These are phyloP conservation scores for Vitis rupestris DNA, from an alignment of 164 flowering plant species.

Conservation along the genomic window DNA sequence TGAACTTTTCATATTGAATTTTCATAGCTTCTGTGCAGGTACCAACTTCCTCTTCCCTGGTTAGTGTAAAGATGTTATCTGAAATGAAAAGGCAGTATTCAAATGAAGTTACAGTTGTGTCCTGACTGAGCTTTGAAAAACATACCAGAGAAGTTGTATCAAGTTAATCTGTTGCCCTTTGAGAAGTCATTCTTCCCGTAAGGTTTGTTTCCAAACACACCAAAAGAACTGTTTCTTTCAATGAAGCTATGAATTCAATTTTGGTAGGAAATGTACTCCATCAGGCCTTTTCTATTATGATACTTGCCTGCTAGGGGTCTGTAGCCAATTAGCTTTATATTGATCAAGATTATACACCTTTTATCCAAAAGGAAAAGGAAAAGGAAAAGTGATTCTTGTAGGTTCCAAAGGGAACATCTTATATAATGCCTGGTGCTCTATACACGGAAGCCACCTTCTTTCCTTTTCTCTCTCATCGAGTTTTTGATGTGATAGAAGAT, in stretches of 20 bases:
- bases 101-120: too few species aligned
- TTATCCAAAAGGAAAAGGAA: constrained; percentile 1
- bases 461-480: constrained; percentile 7
- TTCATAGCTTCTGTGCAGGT: not conserved
- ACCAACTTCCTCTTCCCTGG: not conserved
- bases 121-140: too few species aligned
- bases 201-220: not conserved
- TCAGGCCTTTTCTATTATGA: too few species aligned
- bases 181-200: not conserved
- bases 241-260: too few species aligned
- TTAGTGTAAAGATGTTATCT: too few species aligned
- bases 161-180: not conserved
- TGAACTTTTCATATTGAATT: not conserved
- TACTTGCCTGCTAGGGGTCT: not conserved
- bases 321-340: not conserved
- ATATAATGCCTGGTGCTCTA: constrained; percentile 10
- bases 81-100: too few species aligned
- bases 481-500: constrained; percentile 15
- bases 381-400: constrained; percentile 6
- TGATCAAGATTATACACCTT: not conserved
- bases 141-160: too few species aligned
- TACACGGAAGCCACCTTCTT: constrained; percentile 17
- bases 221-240: too few species aligned
- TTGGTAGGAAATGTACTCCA: too few species aligned
- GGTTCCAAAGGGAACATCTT: constrained; percentile 7